Evolutionary conservation across 2,329 filamentous ascomycete species (phyloP), one percentile per base, ranked within the genome.

Genomic region (Stachybotrys elegans): DNA sequence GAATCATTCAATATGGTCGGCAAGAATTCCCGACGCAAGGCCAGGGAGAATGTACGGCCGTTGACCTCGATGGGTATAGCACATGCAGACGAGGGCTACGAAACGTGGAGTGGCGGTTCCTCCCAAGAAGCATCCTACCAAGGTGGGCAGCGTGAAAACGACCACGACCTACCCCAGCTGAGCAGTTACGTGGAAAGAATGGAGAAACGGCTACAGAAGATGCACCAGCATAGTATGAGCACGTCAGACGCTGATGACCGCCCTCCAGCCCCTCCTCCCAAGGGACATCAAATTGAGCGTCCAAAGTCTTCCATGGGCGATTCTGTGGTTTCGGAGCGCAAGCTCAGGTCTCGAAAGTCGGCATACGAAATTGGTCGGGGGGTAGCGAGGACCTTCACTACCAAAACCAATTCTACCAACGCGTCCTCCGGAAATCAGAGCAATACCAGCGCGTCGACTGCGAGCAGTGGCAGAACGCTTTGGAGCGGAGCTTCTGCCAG

Each of bases 401-500:
- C 84, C 23, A 95, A 94, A 63, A 95, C 89, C 1, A 93, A 76
- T 57, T 81, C 82, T 4, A 94, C 91, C 2, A 89, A 81, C 52
- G 85, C 85, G 5, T 93, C 88, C 2, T 82, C 79, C 32, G 82
- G 81, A 12, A 80, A 82, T 41, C 81, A 84, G 51, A 91, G 84
- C 51, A 80, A 78, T 36, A 86, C 80, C 52, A 91, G 86, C 51
- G 79, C 76, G 32, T 88, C 84, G 51, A 91, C 86, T 1, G 81
- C 87, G 53, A 83, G 81, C 60, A 96, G 89, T 14, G 83, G 84
- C 54, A 81, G 85, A 55, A 97, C 88, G 57, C 65, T 98, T 35
- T 96, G 96, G 92, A 97, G 92, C 62, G 93, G 92, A 4, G 77
- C 81, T 42, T 97, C 93, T 43, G 93, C 93, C 1, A 84, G 91